phyloP scores from a whole-genome alignment of 2,329 filamentous ascomycete species.

The Chrysosporium queenslandicum region DNA sequence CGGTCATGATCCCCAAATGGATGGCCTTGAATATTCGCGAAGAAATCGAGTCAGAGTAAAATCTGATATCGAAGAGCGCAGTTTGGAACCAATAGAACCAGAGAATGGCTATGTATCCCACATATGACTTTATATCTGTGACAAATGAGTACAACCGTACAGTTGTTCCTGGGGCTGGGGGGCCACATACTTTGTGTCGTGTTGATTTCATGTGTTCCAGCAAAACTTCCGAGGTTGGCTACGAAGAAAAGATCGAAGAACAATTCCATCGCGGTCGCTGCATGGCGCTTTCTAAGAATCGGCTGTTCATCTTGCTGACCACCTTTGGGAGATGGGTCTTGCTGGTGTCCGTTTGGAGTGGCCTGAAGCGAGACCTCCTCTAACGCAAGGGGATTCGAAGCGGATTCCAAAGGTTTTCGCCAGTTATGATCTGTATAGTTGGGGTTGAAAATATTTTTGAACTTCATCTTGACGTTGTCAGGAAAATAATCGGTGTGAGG shows the following conservation, averaged over 20 bases:
- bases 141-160: background rate
- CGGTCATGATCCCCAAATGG: slow-evolving; percentile 56
- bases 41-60: slow-evolving; percentile 54
- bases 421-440: slow-evolving; percentile 9
- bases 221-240: slow-evolving; percentile 56
- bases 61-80: slow-evolving; percentile 56
- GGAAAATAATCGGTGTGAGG: too few relatives aligned
- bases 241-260: slow-evolving; percentile 55
- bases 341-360: background rate
- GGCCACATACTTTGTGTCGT: background rate
- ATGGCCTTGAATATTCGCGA: slow-evolving; percentile 49
- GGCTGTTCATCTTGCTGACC: background rate
- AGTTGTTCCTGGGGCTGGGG: background rate
- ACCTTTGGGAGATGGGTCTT: background rate
- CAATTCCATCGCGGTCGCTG: slow-evolving; percentile 44
- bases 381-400: slow-evolving; percentile 6
- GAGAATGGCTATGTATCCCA: slow-evolving; percentile 48
- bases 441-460: slow-evolving; percentile 13
- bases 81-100: slow-evolving; percentile 62
- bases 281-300: slow-evolving; percentile 8
- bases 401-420: slow-evolving; percentile 9
- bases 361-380: background rate
- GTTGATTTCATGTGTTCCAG: slow-evolving; percentile 46
- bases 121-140: slow-evolving; percentile 37
- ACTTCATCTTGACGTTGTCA: slow-evolving; percentile 5